Evolutionary conservation across 805 yeast species (phyloP).

Genomic region (Candida vaughaniae): DNA sequence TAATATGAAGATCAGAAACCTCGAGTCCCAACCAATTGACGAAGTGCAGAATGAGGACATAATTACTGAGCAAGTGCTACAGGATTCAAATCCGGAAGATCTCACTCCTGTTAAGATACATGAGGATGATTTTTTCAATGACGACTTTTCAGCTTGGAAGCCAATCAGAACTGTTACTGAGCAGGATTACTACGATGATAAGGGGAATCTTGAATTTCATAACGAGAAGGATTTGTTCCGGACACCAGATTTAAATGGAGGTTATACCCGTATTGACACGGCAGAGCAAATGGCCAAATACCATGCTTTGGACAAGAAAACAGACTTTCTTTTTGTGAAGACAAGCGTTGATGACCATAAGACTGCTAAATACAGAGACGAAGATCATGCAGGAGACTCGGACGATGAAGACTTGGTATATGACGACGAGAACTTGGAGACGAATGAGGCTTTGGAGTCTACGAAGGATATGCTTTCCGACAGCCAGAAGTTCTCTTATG

Average conservation of each 20-base stretch:
- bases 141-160: constrained; percentile 61
- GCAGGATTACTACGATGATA: constrained; percentile 75
- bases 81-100: too few relatives aligned
- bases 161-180: constrained; percentile 82
- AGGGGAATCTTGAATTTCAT: constrained; percentile 59
- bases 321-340: constrained; percentile 49
- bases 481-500: constrained; percentile 86
- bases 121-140: constrained; percentile 31
- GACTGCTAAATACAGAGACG: constrained; percentile 25
- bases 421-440: constrained; percentile 44
- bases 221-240: constrained; percentile 25
- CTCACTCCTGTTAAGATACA: background rate
- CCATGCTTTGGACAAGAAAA: constrained; percentile 47
- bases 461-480: constrained; percentile 82
- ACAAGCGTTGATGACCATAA: constrained; percentile 6
- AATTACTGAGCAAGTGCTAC: too few relatives aligned
- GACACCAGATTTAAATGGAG: constrained; percentile 48
- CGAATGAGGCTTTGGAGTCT: constrained; percentile 68
- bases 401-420: constrained; percentile 18
- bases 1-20: background rate
- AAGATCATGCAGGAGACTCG: constrained; percentile 20
- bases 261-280: constrained; percentile 86
- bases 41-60: background rate
- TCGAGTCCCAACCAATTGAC: background rate
- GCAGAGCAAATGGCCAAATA: constrained; percentile 83